Conservation (phyloP, 2,329 filamentous ascomycete genomes). For the Lecanosticta acicola region DNA sequence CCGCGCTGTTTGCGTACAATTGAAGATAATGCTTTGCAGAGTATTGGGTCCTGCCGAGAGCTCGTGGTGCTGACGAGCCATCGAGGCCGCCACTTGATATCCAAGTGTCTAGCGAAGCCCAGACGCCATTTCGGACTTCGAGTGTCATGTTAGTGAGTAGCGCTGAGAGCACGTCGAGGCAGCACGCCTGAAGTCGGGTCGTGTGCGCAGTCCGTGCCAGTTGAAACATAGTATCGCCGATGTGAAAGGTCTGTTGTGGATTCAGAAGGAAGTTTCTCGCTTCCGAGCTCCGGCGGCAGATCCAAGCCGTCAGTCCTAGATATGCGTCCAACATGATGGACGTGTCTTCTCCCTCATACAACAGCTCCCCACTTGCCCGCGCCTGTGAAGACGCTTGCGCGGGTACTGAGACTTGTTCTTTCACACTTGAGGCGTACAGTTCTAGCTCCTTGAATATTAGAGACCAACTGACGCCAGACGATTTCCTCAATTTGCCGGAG, state of each 20-base stretch:
- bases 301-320: constrained; percentile 75
- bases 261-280: constrained; percentile 70
- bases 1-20: constrained; percentile 26
- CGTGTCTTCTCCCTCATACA: constrained; percentile 79
- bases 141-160: constrained; percentile 69
- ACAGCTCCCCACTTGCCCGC: constrained; percentile 14
- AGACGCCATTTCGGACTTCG: constrained; percentile 66
- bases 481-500: constrained; percentile 65
- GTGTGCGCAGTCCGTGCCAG: constrained; percentile 73
- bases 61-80: constrained; percentile 13
- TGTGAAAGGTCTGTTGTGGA: constrained; percentile 55
- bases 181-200: constrained; percentile 71
- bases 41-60: constrained; percentile 11
- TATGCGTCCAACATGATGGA: constrained; percentile 97
- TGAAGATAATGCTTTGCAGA: constrained; percentile 30
- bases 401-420: constrained; percentile 59
- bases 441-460: constrained; percentile 89
- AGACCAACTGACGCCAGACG: constrained; percentile 81
- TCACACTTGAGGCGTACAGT: constrained; percentile 73
- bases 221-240: constrained; percentile 70
- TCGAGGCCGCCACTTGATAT: constrained; percentile 50
- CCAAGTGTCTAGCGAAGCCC: constrained; percentile 75
- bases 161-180: constrained; percentile 71
- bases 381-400: constrained; percentile 51
- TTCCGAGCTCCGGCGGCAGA: constrained; percentile 66